These are phyloP conservation scores for Musa balbisiana DNA, from an alignment of 202 grass and related monocot genomes.

Conservation along the genomic window DNA sequence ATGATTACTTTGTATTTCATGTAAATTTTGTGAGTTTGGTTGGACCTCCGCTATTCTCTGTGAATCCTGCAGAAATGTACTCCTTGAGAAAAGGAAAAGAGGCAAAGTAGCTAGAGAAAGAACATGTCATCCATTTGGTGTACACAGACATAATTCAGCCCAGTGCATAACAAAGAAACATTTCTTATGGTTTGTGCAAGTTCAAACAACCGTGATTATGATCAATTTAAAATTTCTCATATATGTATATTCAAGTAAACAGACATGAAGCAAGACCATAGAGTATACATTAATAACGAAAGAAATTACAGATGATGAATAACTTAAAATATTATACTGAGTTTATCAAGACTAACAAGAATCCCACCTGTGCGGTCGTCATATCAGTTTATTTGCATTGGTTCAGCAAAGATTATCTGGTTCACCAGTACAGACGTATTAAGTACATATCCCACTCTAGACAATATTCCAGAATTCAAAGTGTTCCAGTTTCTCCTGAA, in stretches of 20 bases:
- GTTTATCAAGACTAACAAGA: neutral
- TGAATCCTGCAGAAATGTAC: slow-evolving; percentile 44
- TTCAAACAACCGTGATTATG: neutral
- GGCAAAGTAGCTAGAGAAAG: no score
- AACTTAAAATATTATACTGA: no score
- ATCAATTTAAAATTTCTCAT: neutral
- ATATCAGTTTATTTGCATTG: neutral
- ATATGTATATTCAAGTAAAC: no score
- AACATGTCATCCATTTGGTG: no score
- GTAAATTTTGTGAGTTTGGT: slow-evolving; percentile 42
- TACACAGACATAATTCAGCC: neutral
- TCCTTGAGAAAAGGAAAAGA: neutral
- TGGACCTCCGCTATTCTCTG: slow-evolving; percentile 45
- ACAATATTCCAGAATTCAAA: neutral
- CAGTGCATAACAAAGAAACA: neutral
- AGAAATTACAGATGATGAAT: neutral
- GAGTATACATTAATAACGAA: neutral
- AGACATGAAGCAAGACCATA: neutral
- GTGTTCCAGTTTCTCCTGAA: neutral
- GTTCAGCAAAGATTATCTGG: neutral
- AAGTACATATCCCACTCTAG: neutral
- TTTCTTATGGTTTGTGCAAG: neutral
- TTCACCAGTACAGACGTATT: neutral
- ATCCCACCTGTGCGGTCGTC: neutral
- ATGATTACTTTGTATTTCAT: slow-evolving; percentile 68